Evolutionary conservation across 2,329 filamentous ascomycete species (phyloP).

Genomic region (Chaetomiaceae sp.): DNA sequence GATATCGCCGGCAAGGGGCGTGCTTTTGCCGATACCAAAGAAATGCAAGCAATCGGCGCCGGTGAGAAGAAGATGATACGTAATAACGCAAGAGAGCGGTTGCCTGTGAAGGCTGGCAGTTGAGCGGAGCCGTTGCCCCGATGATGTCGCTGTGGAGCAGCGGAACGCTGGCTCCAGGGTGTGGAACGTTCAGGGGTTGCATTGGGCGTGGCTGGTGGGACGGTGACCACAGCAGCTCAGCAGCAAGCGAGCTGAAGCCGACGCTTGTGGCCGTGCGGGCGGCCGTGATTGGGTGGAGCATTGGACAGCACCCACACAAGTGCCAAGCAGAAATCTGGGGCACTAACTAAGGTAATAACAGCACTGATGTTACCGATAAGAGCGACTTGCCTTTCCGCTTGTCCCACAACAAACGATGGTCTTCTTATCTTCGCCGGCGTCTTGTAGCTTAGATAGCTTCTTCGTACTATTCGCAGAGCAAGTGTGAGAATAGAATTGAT

Average conservation of each 20-base stretch:
- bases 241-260: background rate
- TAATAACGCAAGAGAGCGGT: background rate
- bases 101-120: background rate
- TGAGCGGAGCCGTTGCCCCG: background rate
- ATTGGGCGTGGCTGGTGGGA: background rate
- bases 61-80: background rate
- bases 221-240: no score
- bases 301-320: no score
- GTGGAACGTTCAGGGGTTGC: slow-evolving; percentile 3
- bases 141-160: slow-evolving; percentile 21
- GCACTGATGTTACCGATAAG: no score
- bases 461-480: no score
- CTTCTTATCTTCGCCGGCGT: no score
- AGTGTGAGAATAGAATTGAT: no score
- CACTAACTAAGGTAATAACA: no score
- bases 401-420: no score
- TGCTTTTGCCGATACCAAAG: background rate
- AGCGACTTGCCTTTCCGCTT: no score
- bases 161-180: background rate
- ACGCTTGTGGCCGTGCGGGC: background rate
- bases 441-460: no score
- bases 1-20: background rate
- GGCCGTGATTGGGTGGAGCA: background rate
- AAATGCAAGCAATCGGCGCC: background rate
- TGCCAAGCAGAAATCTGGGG: background rate